Evolutionary conservation across 208 protist species (phyloP), one percentile per base, ranked within the genome.

Genomic region (Leishmania major): DNA sequence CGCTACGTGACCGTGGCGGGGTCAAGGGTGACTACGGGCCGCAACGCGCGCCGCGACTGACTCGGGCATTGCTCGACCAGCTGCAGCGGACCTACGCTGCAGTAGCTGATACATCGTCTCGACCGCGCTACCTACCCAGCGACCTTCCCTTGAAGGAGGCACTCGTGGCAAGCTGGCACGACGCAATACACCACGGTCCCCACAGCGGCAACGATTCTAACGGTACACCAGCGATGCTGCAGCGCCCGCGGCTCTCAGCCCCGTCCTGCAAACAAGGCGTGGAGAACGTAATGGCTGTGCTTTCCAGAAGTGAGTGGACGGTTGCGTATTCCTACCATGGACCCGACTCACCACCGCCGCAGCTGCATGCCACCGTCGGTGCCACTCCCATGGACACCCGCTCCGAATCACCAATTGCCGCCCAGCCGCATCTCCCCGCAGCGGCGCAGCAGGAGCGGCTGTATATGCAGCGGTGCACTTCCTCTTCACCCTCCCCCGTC

Each of bases 81-180:
- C 75, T 85, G 5, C 81, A 85, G 51, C 35, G 62, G 57, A 72
- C 31, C 57, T n/a, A 77, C 81, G 10, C 59, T n/a, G 37, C 77
- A 13, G 19, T 47, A n/a, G 28, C 13, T 22, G 47, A 3, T 35
- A 22, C 66, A 31, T 17, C 53, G 15, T 77, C 47, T 43, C 73
- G 73, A 64, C 49, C 51, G 19, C 35, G 3, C 17, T 10, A 15
- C 51, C 31, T n/a, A 25, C n/a, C 51, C 43, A 64, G 4, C 25
- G 19, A 37, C 31, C 19, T 43, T 64, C 19, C 19, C 17, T n/a
- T 47, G 17, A 45, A 55, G 25, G 53, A 62, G 47, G 73, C 45
- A 31, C 2, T n/a, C 35, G 51, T 64, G 47, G 6, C 17, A 37
- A 51, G 40, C 43, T 78, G 57, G 49, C 55, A 28, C 6, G 75